Base-by-base conservation (phyloP, 768 basidiomycete genomes). In the Guyanaporus albipodus region DNA sequence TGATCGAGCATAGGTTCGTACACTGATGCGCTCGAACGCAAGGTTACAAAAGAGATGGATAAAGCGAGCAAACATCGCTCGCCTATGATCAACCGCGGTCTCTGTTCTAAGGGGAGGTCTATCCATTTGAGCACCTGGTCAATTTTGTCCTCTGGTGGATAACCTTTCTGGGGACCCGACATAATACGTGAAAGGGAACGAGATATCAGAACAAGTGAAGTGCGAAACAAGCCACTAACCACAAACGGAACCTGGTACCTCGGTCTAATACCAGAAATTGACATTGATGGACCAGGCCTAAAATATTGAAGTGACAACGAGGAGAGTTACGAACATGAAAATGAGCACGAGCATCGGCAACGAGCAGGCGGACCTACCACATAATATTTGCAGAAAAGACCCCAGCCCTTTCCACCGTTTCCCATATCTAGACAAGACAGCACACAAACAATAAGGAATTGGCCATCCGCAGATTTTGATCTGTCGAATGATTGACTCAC, bases 1-100 rank as follows among this genome's bases (percentile, higher is more conserved):
- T 87, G 88, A 60, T 91, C 89, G n/a, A 91, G 70, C 14, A 85
- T 85, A 1, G 87, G 86, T 48, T 91, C 88, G 50, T 91, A 90
- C 0, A 78, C 86, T 88, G 37, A 39, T 6, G 31, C 38, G 31
- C 21, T 18, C 14, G 52, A 34, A 22, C 6, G 6, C 32, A 19
- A 17, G 36, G 14, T 26, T 40, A 39, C 17, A 34, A 46, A 48
- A 45, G n/a, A 15, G 6, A 33, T 8, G 21, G n/a, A 34, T 19
- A 17, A 42, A n/a, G 23, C 8, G 8, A 38, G 36, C 27, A 42
- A 27, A 4, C 4, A 4, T 34, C 17, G 4, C 69, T 34, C 52
- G 82, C 85, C 83, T 63, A 81, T 72, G 41, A 91, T 83, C 36
- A 91, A 66, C 50, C 86, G 84, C 0, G 91, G 90, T 44, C 91